phyloP scores from a whole-genome alignment of 768 basidiomycete species.

The Cubamyces lactineus region DNA sequence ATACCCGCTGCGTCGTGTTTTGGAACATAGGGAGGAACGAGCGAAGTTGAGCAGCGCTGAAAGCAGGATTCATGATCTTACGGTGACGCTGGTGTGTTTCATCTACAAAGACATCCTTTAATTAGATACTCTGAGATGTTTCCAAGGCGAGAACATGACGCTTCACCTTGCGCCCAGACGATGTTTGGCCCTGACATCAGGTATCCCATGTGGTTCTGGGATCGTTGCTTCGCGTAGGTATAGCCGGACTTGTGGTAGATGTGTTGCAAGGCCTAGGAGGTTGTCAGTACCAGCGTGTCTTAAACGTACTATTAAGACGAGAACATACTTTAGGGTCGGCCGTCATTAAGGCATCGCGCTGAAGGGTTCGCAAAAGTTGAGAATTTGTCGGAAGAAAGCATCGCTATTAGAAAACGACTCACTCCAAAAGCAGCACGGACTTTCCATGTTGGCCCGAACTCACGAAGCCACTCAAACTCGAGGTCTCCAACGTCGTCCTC shows the following conservation, averaged over 20 bases:
- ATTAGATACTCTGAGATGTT: too few species aligned
- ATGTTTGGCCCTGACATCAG: conserved; percentile 12
- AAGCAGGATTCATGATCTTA: conserved; percentile 28
- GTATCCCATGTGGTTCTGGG: conserved; percentile 1
- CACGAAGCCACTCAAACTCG: conserved; percentile 23
- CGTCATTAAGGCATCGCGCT: conserved; percentile 16
- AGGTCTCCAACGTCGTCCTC: conserved; percentile 27
- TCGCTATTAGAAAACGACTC: not conserved
- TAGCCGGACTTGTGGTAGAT: conserved; percentile 34
- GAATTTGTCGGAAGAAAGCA: too few species aligned
- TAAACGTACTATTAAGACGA: not conserved
- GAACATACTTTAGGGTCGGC: conserved; percentile 18
- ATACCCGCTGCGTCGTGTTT: conserved; percentile 20
- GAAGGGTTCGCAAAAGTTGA: not conserved
- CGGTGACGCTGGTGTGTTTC: conserved; percentile 25
- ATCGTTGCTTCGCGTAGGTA: conserved; percentile 27
- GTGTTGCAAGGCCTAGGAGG: conserved; percentile 29
- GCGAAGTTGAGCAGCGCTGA: conserved; percentile 24
- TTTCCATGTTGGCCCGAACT: conserved; percentile 26
- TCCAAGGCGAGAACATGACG: too few species aligned
- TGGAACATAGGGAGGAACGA: conserved; percentile 28
- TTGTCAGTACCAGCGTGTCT: not conserved
- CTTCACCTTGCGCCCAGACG: not conserved
- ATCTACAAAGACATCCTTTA: not conserved
- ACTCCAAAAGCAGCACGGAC: conserved; percentile 27